Evolutionary conservation across 75 land plant species (phyloP).

Genomic region (Pinus tabuliformis): DNA sequence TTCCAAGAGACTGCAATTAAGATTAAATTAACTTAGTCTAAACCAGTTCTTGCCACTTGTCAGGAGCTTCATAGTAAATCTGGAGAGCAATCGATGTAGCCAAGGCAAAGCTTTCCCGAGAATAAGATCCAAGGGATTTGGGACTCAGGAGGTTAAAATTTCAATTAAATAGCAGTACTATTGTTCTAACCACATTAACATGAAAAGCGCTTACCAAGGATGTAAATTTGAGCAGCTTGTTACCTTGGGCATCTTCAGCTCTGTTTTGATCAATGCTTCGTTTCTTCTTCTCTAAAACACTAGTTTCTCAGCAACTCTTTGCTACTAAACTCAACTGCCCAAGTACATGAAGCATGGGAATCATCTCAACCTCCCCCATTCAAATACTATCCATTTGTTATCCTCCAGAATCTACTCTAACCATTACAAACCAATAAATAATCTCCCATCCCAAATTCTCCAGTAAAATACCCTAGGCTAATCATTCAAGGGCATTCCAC

Average conservation of each 20-base stretch:
- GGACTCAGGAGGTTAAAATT: background rate
- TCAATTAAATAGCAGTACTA: background rate
- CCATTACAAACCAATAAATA: background rate
- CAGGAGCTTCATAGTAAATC: background rate
- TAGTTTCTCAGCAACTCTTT: too few relatives aligned
- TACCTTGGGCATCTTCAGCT: background rate
- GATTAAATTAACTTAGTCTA: too few relatives aligned
- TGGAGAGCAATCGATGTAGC: background rate
- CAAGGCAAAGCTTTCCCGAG: background rate
- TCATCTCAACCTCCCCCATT: too few relatives aligned
- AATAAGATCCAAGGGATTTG: background rate
- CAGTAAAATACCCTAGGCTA: background rate
- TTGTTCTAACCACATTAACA: background rate
- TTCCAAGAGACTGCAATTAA: too few relatives aligned
- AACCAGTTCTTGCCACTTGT: background rate
- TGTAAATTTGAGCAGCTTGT: background rate
- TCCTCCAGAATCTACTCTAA: too few relatives aligned
- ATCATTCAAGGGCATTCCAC: background rate
- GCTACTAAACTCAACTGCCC: too few relatives aligned
- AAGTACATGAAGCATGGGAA: too few relatives aligned
- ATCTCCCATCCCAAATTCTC: background rate
- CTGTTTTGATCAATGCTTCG: background rate
- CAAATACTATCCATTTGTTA: too few relatives aligned
- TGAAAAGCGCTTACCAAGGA: too few relatives aligned
- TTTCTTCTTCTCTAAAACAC: slow-evolving; percentile 1